Percentiles rank a stretch among this genome's conserved stretches.
Evolutionary conservation across 257 asterid genomes (phyloP).

Genomic region (Craterostigma plantagineum): DNA sequence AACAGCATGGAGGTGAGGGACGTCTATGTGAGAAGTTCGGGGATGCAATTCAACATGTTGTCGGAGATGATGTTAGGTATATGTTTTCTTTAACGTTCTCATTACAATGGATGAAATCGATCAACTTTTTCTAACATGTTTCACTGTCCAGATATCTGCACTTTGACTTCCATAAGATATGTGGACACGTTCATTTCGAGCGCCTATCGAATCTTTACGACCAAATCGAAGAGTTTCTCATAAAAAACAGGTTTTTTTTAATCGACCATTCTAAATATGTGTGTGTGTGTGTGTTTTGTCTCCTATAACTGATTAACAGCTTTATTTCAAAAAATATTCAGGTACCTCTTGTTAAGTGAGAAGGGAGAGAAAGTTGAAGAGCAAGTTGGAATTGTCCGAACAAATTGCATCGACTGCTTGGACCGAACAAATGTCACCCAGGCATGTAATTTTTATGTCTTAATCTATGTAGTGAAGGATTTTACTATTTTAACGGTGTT

Average conservation of each 20-base stretch:
- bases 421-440: neutral
- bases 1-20: conserved; percentile 95
- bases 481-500: too few relatives aligned
- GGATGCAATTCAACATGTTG: conserved; percentile 50
- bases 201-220: conserved; percentile 80
- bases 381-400: neutral
- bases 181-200: conserved; percentile 96
- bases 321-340: neutral
- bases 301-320: too few relatives aligned
- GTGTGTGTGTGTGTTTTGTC: too few relatives aligned
- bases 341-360: neutral
- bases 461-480: too few relatives aligned
- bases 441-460: neutral
- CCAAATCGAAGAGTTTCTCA: conserved; percentile 83
- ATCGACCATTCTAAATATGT: too few relatives aligned
- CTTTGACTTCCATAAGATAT: conserved; percentile 90
- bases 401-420: conserved; percentile 1
- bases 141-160: conserved; percentile 55
- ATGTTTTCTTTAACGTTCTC: conserved; percentile 9
- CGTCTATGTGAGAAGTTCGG: conserved; percentile 64
- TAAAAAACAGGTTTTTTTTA: conserved; percentile 54
- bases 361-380: conserved; percentile 1
- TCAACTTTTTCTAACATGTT: conserved; percentile 10
- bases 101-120: conserved; percentile 9
- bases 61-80: conserved; percentile 82